Evolutionary conservation across 495 filamentous ascomycete species (phyloP).

Genomic region (Penicillium robsamsonii): DNA sequence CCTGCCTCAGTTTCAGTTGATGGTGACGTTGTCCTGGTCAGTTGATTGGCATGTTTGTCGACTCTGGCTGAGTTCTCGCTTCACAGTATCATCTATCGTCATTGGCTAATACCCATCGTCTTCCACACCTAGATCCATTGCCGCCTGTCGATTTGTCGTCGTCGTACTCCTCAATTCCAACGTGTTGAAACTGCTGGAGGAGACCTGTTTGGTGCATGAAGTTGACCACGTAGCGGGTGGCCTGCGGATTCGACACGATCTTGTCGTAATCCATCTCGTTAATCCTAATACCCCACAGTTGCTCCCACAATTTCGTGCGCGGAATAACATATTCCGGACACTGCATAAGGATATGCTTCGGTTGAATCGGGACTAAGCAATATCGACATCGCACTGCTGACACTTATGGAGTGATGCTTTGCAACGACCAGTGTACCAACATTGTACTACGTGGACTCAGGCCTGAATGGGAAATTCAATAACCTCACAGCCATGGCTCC

Average conservation of each 20-base stretch:
- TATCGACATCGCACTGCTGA: not conserved
- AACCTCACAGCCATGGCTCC: not conserved
- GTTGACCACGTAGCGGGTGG: slow-evolving; percentile 4
- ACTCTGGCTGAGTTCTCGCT: not conserved
- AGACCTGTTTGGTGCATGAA: slow-evolving; percentile 1
- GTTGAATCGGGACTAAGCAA: not conserved
- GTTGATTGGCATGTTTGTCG: not conserved
- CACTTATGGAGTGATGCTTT: not conserved
- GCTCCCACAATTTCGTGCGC: too few relatives aligned
- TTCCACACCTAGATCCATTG: not conserved
- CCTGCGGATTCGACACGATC: not conserved
- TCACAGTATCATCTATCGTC: not conserved
- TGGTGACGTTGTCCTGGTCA: not conserved
- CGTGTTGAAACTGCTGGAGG: not conserved
- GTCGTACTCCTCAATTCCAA: not conserved
- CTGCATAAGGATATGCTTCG: too few relatives aligned
- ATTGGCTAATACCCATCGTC: slow-evolving; percentile 1
- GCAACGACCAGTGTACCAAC: not conserved
- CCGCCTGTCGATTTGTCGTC: not conserved
- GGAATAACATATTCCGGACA: too few relatives aligned
- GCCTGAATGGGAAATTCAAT: not conserved
- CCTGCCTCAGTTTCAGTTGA: not conserved
- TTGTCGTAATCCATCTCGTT: not conserved
- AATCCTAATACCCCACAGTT: too few relatives aligned
- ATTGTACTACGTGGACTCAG: not conserved